Evolutionary conservation across 2,329 filamentous ascomycete genomes (phyloP).

Genomic region (Arthrocladium fulminans): DNA sequence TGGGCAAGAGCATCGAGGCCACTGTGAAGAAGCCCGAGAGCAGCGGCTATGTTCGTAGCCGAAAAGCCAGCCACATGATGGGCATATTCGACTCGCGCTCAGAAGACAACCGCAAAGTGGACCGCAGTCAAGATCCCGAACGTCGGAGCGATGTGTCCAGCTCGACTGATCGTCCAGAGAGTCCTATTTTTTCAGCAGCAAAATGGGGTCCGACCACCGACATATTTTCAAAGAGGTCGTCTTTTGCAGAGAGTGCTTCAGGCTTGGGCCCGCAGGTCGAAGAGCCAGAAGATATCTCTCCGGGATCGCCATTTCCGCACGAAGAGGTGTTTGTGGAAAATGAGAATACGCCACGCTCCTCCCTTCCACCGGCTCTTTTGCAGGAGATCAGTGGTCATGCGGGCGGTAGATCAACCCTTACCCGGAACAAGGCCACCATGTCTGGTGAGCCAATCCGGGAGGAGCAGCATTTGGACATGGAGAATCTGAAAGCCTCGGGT

Average conservation of each 20-base stretch:
- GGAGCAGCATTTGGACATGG: neutral
- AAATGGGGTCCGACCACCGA: neutral
- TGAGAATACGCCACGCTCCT: slow-evolving; percentile 1
- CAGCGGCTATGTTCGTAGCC: slow-evolving; percentile 47
- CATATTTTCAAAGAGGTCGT: neutral
- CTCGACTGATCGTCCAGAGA: neutral
- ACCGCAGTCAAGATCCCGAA: neutral
- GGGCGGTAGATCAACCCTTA: neutral
- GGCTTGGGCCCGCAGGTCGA: neutral
- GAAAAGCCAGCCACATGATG: slow-evolving; percentile 58
- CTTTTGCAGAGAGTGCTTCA: neutral
- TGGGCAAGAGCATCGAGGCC: slow-evolving; percentile 57
- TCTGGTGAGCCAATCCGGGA: neutral
- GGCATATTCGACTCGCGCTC: slow-evolving; percentile 47
- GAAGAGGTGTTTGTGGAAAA: neutral
- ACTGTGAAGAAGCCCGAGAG: slow-evolving; percentile 51
- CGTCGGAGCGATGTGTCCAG: neutral
- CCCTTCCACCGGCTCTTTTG: neutral
- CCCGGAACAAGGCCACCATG: slow-evolving; percentile 4
- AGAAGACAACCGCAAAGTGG: neutral
- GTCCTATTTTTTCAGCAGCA: neutral
- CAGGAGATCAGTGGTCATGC: neutral
- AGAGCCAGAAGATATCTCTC: neutral
- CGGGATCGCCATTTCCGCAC: neutral
- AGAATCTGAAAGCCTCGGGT: slow-evolving; percentile 24